Percentiles rank a stretch among this genome's conserved stretches.
These are phyloP conservation scores for Isoetes engelmannii DNA, from an alignment of 83 land plant species.

Conservation along the genomic window DNA sequence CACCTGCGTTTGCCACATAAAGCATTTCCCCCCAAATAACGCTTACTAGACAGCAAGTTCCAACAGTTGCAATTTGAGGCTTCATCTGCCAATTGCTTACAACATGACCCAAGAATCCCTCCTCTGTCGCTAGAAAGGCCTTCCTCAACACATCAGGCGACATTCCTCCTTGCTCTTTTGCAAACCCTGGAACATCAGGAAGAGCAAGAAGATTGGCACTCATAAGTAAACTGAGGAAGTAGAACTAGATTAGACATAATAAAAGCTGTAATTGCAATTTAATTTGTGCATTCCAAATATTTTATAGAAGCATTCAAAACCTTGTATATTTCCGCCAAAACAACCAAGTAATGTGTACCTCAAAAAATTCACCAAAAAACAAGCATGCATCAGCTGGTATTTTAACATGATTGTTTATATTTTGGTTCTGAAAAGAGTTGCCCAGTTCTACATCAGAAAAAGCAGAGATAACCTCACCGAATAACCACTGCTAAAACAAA, in stretches of 20 bases:
- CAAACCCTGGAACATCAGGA: constrained; percentile 9
- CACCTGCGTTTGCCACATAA: constrained; percentile 34
- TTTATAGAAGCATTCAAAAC: background rate
- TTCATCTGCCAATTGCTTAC: constrained; percentile 16
- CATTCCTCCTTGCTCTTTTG: constrained; percentile 20
- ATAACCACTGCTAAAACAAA: background rate
- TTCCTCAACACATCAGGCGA: constrained; percentile 20
- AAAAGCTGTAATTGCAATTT: background rate
- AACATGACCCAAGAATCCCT: constrained; percentile 11
- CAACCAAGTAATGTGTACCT: background rate
- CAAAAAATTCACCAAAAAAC: background rate
- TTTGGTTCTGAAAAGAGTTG: background rate
- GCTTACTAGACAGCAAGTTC: constrained; percentile 42
- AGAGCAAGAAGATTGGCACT: background rate
- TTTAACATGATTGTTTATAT: too few relatives aligned
- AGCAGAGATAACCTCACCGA: background rate
- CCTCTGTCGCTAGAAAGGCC: constrained; percentile 25
- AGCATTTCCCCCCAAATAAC: constrained; percentile 18
- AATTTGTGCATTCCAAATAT: background rate
- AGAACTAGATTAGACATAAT: background rate
- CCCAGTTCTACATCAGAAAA: background rate
- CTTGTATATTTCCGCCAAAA: background rate
- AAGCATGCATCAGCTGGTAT: background rate
- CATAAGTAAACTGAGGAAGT: background rate
- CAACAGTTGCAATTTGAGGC: constrained; percentile 35